Conservation (phyloP, 2,329 filamentous ascomycete genomes). For the Ophiostoma tasmaniense region DNA sequence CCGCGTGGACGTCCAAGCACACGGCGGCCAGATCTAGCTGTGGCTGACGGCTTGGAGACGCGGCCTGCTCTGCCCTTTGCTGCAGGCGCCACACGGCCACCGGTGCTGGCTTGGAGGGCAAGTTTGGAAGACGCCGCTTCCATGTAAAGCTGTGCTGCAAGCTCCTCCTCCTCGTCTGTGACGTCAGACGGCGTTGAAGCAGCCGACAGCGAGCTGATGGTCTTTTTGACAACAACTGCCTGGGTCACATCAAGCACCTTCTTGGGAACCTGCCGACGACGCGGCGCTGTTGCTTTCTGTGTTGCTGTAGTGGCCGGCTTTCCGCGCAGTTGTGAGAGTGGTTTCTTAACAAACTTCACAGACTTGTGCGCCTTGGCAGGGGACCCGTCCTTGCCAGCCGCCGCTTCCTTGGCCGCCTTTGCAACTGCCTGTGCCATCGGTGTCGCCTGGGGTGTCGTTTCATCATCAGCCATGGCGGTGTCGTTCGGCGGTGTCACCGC, state of each 20-base stretch:
- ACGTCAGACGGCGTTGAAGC: neutral
- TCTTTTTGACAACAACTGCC: neutral
- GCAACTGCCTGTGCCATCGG: slow-evolving; percentile 16
- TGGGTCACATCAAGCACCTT: neutral
- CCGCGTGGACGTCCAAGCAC: neutral
- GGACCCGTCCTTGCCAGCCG: neutral
- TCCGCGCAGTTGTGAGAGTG: neutral
- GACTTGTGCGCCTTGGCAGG: neutral
- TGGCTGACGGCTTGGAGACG: neutral
- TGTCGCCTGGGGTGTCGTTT: slow-evolving; percentile 9
- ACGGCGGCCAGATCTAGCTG: neutral
- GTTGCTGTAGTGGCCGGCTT: neutral
- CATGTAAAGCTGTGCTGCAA: slow-evolving; percentile 12
- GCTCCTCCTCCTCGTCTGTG: slow-evolving; percentile 10
- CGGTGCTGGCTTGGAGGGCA: neutral
- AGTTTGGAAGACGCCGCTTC: neutral
- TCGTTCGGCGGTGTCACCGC: slow-evolving; percentile 6
- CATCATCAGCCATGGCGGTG: neutral
- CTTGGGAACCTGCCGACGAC: neutral
- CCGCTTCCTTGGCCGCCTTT: slow-evolving; percentile 7
- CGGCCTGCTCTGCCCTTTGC: neutral
- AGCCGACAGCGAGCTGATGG: neutral
- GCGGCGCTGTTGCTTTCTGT: neutral
- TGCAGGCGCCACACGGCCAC: neutral
- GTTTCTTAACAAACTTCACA: slow-evolving; percentile 7